A percentile compares a stretch with the other conserved stretches of the same genome.
phyloP scores from a whole-genome alignment of 2,329 filamentous ascomycete species.

The Pyricularia sp. region DNA sequence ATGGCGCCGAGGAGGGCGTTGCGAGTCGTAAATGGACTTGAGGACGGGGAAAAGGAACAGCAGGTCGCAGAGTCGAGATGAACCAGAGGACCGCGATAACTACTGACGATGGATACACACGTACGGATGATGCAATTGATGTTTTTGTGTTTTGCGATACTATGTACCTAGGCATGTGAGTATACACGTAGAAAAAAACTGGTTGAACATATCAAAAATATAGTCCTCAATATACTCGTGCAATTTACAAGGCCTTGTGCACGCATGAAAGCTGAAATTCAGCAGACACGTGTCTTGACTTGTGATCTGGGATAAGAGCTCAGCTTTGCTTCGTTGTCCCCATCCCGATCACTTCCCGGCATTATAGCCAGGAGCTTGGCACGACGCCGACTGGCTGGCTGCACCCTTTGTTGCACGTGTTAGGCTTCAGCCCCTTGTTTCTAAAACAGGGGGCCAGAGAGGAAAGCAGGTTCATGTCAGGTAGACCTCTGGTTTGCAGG shows the following conservation, averaged over 20 bases:
- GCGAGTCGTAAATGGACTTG: constrained; percentile 47
- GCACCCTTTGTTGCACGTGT: neutral
- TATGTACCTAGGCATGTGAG: neutral
- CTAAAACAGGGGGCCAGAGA: neutral
- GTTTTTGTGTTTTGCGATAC: neutral
- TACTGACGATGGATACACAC: neutral
- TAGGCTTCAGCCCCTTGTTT: neutral
- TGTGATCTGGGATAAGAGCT: neutral
- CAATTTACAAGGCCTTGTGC: neutral
- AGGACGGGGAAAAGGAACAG: constrained; percentile 12
- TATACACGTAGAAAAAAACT: neutral
- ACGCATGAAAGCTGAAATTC: neutral
- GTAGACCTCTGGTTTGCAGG: neutral
- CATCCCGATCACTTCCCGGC: neutral
- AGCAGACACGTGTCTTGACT: neutral
- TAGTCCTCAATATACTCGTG: neutral
- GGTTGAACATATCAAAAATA: neutral
- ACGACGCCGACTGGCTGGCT: neutral
- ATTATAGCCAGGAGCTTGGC: neutral
- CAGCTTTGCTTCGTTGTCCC: neutral
- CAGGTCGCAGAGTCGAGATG: neutral
- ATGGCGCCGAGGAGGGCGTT: constrained; percentile 55
- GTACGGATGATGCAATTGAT: neutral
- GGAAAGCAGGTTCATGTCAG: neutral
- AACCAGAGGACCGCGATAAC: neutral